phyloP scores from a whole-genome alignment of 2,329 filamentous ascomycete genomes.

The Botrytis cinerea region DNA sequence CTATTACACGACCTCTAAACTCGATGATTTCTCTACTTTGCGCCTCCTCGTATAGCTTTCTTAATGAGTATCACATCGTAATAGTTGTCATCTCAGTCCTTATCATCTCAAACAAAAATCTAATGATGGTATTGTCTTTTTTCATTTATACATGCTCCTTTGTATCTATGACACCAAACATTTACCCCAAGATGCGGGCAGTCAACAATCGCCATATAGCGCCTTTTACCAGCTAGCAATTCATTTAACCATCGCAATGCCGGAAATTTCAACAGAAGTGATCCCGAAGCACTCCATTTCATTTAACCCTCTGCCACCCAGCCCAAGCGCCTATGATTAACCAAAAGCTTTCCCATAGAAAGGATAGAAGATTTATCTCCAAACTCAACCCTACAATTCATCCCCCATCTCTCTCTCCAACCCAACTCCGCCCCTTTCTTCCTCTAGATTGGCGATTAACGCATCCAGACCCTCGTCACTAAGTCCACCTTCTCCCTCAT shows the following conservation, averaged over 20 bases:
- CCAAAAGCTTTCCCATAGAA: background rate
- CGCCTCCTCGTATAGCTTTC: background rate
- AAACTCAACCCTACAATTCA: background rate
- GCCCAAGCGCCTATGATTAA: background rate
- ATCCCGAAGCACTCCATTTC: background rate
- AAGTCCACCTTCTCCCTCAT: constrained; percentile 41
- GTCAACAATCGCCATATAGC: background rate
- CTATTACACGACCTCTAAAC: background rate
- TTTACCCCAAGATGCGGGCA: background rate
- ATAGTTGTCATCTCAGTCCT: background rate
- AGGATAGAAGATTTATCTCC: background rate
- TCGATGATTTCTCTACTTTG: background rate
- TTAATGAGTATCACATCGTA: background rate
- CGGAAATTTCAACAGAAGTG: background rate
- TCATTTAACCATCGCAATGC: background rate
- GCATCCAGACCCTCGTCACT: constrained; percentile 38
- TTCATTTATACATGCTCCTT: background rate
- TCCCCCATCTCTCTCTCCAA: constrained; percentile 18
- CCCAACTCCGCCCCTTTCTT: constrained; percentile 26
- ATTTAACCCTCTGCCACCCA: background rate
- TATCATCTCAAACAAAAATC: background rate
- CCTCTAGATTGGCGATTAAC: constrained; percentile 35
- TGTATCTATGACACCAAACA: background rate
- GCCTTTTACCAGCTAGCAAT: background rate
- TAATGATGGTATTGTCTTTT: background rate